phyloP scores from a whole-genome alignment of 805 yeast genomes.

The Lachancea sp. region DNA sequence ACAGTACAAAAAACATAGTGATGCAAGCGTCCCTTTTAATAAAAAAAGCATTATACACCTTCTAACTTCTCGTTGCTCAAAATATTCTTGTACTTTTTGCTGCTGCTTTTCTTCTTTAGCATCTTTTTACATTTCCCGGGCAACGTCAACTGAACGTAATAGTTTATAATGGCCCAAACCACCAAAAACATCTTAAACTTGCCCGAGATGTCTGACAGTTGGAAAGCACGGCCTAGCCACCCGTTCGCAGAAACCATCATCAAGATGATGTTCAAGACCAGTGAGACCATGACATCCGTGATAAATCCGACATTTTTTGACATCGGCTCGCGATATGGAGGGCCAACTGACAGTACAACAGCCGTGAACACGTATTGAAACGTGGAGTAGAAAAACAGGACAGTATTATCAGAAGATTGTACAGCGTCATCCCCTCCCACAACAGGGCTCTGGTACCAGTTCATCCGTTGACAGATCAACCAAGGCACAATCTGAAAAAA shows the following conservation, averaged over 20 bases:
- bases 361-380: constrained; percentile 87
- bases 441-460: constrained; percentile 77
- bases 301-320: constrained; percentile 65
- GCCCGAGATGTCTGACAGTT: constrained; percentile 55
- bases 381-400: constrained; percentile 71
- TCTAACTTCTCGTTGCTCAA: constrained; percentile 12
- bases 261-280: constrained; percentile 43
- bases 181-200: constrained; percentile 49
- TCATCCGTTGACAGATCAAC: constrained; percentile 46
- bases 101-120: constrained; percentile 34
- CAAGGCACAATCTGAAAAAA: constrained; percentile 65
- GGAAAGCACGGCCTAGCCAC: constrained; percentile 62
- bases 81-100: constrained; percentile 35
- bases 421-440: constrained; percentile 81
- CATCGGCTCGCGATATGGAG: constrained; percentile 83
- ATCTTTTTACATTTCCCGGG: constrained; percentile 31
- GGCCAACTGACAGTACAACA: constrained; percentile 79
- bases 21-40: neutral
- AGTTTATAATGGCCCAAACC: constrained; percentile 43
- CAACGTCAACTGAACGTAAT: constrained; percentile 31
- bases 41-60: constrained; percentile 3
- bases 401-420: constrained; percentile 83
- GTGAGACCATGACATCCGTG: constrained; percentile 47
- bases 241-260: constrained; percentile 50
- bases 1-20: constrained; percentile 7